phyloP scores from a whole-genome alignment of 352 stramenopile genomes.

The Phytopythium kandeliae region DNA sequence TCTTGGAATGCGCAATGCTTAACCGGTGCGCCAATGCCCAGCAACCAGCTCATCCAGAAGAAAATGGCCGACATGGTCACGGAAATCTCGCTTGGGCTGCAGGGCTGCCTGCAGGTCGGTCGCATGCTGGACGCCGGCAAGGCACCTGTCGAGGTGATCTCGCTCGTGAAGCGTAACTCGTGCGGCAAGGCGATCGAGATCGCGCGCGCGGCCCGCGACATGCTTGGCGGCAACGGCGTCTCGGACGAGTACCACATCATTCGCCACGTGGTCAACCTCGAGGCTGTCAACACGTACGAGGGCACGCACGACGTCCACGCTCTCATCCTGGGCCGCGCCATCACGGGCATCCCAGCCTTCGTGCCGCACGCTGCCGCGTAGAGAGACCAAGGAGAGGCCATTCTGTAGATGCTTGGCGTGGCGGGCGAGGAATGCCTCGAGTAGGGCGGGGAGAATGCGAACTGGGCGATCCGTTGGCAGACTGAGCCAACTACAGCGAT shows the following conservation, averaged over 20 bases:
- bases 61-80: conserved; percentile 97
- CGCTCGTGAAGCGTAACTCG: conserved; percentile 94
- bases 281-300: conserved; percentile 99
- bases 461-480: too few relatives aligned
- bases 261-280: conserved; percentile 96
- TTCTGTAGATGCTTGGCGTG: neutral
- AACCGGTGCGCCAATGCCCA: conserved; percentile 8
- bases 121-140: conserved; percentile 86
- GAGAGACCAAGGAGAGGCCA: conserved; percentile 13
- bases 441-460: too few relatives aligned
- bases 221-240: conserved; percentile 98
- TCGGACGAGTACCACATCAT: conserved; percentile 99
- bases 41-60: conserved; percentile 98
- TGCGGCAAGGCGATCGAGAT: conserved; percentile 95
- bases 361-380: conserved; percentile 82
- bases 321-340: conserved; percentile 96
- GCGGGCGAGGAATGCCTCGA: too few relatives aligned
- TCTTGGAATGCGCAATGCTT: neutral
- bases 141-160: conserved; percentile 89
- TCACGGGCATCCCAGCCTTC: conserved; percentile 95
- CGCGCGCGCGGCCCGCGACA: conserved; percentile 89
- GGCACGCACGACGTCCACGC: conserved; percentile 98
- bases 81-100: conserved; percentile 93
- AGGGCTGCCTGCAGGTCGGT: conserved; percentile 90
- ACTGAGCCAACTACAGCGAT: conserved; percentile 1